Base-by-base conservation (phyloP, 169 alveolate genomes). In the Theileria annulata region DNA sequence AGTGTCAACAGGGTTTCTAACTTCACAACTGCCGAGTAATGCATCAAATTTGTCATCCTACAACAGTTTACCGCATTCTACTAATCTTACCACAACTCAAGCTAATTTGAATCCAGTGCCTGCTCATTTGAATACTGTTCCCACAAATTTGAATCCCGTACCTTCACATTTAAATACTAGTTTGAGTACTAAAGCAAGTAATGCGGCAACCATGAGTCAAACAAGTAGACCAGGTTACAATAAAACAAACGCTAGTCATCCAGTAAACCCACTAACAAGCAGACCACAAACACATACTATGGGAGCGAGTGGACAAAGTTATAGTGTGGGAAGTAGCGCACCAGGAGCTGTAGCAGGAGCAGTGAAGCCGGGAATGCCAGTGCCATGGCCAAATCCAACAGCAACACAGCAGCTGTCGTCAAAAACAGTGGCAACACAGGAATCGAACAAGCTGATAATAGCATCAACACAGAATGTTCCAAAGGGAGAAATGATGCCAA, bases 381-480 rank as follows among this genome's bases (percentile, higher is more conserved):
- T 93, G 35, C 96, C 96, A 17, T 93, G 96, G 96, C 96, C 96
- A 31, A 72, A 91, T n/a, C 96, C 96, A 48, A 93, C 96, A 23
- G 93, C 96, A 13, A 92, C 96, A 0, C 96, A 93, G 75, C 96
- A 93, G 67, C 85, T 85, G 80, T 73, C 54, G 31, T 76, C 86
- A 8, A 67, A 58, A 28, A 83, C 92, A 35, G 49, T 87, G 21
- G 82, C 87, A 62, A 86, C 93, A 27, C 88, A 86, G 31, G 86
- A 73, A 35, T 79, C 94, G 3, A 89, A 85, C 71, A 31, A 59
- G 35, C 66, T 67, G 28, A 66, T 77, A 35, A 71, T 78, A 23
- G 92, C 66, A 9, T 60, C 79, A 9, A 82, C 92, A 23, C 90
- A 88, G 25, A 67, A 77, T 23, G 79, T 77, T 64, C 89, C 86